A percentile compares a stretch with the other conserved stretches of the same genome.
Conservation (phyloP, 2,329 filamentous ascomycete genomes). For the Sporothrix protearum region DNA sequence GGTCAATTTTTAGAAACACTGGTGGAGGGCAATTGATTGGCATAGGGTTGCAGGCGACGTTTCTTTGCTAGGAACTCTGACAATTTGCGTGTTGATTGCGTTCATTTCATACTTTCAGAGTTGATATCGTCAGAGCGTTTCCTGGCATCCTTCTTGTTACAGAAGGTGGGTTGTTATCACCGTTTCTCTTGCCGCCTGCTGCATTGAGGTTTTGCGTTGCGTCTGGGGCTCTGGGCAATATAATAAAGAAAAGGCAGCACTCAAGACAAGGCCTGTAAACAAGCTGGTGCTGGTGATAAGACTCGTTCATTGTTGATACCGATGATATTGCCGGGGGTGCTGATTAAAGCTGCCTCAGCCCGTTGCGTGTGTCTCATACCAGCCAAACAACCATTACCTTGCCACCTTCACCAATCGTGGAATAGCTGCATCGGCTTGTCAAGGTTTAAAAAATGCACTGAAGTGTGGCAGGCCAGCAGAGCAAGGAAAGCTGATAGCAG, state of each 20-base stretch:
- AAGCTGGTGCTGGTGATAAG: neutral
- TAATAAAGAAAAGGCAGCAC: no score
- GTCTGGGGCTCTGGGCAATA: neutral
- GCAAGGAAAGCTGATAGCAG: neutral
- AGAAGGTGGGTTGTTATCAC: conserved; percentile 2
- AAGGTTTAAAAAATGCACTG: neutral
- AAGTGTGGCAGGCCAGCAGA: neutral
- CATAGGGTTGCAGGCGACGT: neutral
- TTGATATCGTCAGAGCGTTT: neutral
- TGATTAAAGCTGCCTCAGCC: neutral
- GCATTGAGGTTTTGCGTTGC: neutral
- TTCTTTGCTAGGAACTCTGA: neutral
- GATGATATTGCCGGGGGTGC: neutral
- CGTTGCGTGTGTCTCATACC: neutral
- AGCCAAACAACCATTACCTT: neutral
- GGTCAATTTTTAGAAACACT: conserved; percentile 19
- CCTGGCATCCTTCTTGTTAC: neutral
- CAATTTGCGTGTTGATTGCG: neutral
- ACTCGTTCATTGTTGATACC: neutral
- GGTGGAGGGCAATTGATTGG: conserved; percentile 18
- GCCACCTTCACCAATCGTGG: neutral
- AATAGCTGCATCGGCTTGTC: neutral
- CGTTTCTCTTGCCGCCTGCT: neutral
- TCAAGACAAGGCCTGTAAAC: neutral
- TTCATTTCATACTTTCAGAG: neutral